phyloP scores from a whole-genome alignment of 176 grass and related monocot genomes.

The Avena eriantha region DNA sequence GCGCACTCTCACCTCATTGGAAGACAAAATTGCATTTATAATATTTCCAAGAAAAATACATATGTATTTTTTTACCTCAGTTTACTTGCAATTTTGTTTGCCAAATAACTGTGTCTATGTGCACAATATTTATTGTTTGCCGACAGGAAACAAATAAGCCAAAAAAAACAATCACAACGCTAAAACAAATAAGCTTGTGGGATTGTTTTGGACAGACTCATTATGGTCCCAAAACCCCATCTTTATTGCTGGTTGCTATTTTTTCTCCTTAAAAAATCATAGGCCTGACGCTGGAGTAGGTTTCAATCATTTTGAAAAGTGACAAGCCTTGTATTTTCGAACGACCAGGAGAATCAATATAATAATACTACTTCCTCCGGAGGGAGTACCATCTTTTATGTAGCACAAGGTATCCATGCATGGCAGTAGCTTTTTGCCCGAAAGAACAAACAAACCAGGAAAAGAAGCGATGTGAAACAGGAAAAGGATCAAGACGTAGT shows the following conservation, averaged over 20 bases:
- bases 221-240: too few species aligned
- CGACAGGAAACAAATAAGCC: neutral
- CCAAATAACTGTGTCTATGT: neutral
- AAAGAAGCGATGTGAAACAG: constrained; percentile 20
- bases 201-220: too few species aligned
- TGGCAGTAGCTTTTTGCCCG: neutral
- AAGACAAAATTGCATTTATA: neutral
- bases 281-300: neutral
- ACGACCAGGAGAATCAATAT: neutral
- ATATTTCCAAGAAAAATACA: neutral
- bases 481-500: neutral
- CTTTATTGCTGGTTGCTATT: neutral
- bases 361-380: neutral
- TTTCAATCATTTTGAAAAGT: neutral
- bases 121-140: neutral
- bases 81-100: neutral
- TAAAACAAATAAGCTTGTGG: too few species aligned
- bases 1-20: neutral
- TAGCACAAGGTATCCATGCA: neutral
- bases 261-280: neutral
- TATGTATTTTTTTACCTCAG: neutral
- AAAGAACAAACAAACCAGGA: constrained; percentile 7
- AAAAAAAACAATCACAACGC: neutral
- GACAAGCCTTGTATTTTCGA: neutral
- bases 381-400: neutral